Percentiles rank a stretch among this genome's conserved stretches.
These are phyloP conservation scores for Nicotiana rustica DNA, from an alignment of 305 asterid genomes.

Conservation along the genomic window DNA sequence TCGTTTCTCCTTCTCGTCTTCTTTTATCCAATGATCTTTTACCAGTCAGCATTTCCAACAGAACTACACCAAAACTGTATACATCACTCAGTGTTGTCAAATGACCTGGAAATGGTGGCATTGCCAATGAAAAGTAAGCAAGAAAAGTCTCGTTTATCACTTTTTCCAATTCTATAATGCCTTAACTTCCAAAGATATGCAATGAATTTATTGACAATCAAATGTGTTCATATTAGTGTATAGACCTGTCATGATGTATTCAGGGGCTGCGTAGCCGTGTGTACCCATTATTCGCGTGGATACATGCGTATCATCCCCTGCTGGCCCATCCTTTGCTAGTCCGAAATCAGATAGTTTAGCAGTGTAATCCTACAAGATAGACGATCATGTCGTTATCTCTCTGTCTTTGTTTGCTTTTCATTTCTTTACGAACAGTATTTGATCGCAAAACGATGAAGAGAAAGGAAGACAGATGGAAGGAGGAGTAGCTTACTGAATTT, in stretches of 20 bases:
- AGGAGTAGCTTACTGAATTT: slow-evolving; percentile 40
- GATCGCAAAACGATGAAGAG: not conserved
- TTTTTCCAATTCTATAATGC: not conserved
- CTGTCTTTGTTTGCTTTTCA: not conserved
- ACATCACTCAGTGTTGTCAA: slow-evolving; percentile 48
- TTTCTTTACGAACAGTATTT: not conserved
- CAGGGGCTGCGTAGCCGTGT: slow-evolving; percentile 51
- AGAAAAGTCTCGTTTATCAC: not conserved
- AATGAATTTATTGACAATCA: not conserved
- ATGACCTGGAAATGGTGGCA: slow-evolving; percentile 39
- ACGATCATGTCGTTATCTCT: not conserved
- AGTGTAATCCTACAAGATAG: slow-evolving; percentile 43
- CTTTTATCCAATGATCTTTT: slow-evolving; percentile 41
- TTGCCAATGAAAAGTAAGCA: not conserved
- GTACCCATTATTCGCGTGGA: slow-evolving; percentile 51
- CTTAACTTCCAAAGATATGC: not conserved
- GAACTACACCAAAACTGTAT: slow-evolving; percentile 45
- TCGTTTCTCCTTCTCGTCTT: slow-evolving; percentile 33
- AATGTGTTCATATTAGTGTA: slow-evolving; percentile 2
- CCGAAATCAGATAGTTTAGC: slow-evolving; percentile 53
- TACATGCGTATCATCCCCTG: slow-evolving; percentile 51
- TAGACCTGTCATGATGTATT: slow-evolving; percentile 48
- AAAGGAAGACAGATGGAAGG: not conserved
- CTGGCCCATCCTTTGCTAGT: slow-evolving; percentile 52
- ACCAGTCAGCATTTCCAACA: slow-evolving; percentile 45